Conservation (phyloP, 2,329 filamentous ascomycete genomes). For the Colletotrichum abscissum region DNA sequence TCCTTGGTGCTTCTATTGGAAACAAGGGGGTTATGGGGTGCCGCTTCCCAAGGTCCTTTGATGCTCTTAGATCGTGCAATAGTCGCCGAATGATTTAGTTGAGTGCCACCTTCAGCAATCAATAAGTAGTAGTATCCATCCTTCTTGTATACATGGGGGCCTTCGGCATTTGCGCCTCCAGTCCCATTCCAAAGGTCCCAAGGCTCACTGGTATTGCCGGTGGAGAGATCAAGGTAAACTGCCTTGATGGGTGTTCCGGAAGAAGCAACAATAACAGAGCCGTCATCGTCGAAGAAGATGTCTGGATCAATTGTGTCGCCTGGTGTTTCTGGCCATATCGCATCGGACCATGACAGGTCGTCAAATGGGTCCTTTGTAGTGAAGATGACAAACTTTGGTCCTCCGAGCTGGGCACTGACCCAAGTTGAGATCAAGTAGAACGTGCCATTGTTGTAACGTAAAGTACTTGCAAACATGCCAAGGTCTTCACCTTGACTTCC, state of each 20-base stretch:
- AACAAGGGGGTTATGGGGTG: constrained; percentile 56
- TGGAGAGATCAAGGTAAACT: constrained; percentile 46
- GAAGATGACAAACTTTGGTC: constrained; percentile 25
- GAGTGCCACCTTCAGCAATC: constrained; percentile 63
- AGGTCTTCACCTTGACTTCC: constrained; percentile 5
- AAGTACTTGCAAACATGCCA: constrained; percentile 59
- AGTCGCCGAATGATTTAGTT: constrained; percentile 51
- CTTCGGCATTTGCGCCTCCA: constrained; percentile 55
- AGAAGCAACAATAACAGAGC: constrained; percentile 44
- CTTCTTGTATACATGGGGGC: constrained; percentile 64
- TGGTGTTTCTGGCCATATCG: constrained; percentile 35
- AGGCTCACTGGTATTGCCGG: constrained; percentile 44
- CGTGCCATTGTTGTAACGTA: constrained; percentile 52
- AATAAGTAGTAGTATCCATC: constrained; percentile 64
- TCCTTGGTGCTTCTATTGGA: constrained; percentile 50
- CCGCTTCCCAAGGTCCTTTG: constrained; percentile 55
- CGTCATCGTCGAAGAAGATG: constrained; percentile 62
- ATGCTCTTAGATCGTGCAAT: constrained; percentile 54
- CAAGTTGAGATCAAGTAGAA: constrained; percentile 50
- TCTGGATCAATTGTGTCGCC: constrained; percentile 54
- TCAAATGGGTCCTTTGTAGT: constrained; percentile 34
- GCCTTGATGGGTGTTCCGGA: constrained; percentile 38
- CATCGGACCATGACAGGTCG: constrained; percentile 40
- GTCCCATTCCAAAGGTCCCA: constrained; percentile 57
- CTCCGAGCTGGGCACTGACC: background rate